These are phyloP conservation scores for Knoxia roxburghii DNA, from an alignment of 257 asterid species.

Conservation along the genomic window DNA sequence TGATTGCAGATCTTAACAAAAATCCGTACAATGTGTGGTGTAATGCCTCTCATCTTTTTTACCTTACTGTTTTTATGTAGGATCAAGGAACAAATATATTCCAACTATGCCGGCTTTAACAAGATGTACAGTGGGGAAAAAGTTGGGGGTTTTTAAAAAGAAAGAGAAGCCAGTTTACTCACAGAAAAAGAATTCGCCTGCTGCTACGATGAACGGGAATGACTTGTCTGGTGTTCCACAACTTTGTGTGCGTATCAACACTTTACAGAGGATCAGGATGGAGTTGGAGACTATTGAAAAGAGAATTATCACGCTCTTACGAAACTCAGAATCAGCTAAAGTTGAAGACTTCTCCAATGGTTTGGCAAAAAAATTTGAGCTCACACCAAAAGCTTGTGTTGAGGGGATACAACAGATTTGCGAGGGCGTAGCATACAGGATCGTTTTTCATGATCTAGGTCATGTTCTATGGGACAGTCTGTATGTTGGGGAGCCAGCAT, in stretches of 20 bases:
- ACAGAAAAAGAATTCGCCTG: constrained; percentile 71
- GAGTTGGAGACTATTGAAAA: constrained; percentile 85
- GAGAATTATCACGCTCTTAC: constrained; percentile 69
- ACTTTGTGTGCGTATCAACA: constrained; percentile 78
- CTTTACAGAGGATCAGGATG: constrained; percentile 62
- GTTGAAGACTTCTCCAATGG: constrained; percentile 75
- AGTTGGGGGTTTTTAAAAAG: constrained; percentile 63
- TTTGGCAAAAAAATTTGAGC: constrained; percentile 66
- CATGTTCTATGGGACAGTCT: constrained; percentile 66
- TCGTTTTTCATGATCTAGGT: constrained; percentile 70
- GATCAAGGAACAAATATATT: constrained; percentile 64
- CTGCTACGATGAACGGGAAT: constrained; percentile 64
- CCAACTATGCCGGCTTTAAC: constrained; percentile 95
- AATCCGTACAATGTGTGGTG: constrained; percentile 8
- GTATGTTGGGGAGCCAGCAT: constrained; percentile 72
- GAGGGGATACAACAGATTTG: constrained; percentile 85
- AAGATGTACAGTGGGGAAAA: constrained; percentile 61
- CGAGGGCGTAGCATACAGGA: constrained; percentile 66
- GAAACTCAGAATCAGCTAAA: constrained; percentile 91
- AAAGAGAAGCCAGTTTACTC: constrained; percentile 53
- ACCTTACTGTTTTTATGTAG: constrained; percentile 29
- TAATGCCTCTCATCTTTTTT: constrained; percentile 5
- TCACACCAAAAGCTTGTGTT: constrained; percentile 71
- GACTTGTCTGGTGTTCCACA: constrained; percentile 59
- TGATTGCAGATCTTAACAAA: constrained; percentile 10